Evolutionary conservation across 2,329 filamentous ascomycete species (phyloP).

Genomic region (Gremmenia infestans): DNA sequence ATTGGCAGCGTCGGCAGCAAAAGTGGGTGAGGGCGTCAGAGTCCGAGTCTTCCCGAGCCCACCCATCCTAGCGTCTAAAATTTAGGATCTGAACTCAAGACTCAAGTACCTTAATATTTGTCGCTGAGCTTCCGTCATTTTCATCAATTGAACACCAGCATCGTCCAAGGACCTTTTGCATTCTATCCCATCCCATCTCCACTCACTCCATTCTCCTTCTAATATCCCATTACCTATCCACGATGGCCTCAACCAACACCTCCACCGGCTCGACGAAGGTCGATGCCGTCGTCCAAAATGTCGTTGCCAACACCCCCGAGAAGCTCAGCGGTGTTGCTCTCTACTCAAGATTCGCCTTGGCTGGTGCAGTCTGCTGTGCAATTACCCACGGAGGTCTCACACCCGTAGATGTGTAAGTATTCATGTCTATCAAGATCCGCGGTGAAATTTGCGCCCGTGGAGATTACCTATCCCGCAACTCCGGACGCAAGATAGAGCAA

Average conservation of each 20-base stretch:
- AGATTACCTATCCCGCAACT: neutral
- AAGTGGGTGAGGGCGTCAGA: neutral
- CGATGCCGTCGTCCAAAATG: conserved; percentile 29
- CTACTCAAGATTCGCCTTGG: conserved; percentile 95
- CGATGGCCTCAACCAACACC: conserved; percentile 23
- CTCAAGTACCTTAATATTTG: neutral
- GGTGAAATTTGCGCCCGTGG: neutral
- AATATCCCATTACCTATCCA: conserved; percentile 9
- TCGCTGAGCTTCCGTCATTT: neutral
- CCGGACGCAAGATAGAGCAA: conserved; percentile 13
- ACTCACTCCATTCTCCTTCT: conserved; percentile 6
- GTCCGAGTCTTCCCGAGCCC: conserved; percentile 2
- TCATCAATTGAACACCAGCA: conserved; percentile 6
- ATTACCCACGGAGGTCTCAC: conserved; percentile 96
- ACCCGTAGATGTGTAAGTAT: conserved; percentile 97
- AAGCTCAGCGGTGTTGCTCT: conserved; percentile 63
- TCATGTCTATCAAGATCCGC: neutral
- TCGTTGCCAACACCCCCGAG: conserved; percentile 30
- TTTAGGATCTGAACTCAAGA: neutral
- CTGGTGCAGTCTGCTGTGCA: conserved; percentile 96
- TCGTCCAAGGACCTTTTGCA: conserved; percentile 6
- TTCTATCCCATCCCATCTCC: conserved; percentile 18
- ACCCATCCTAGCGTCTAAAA: neutral
- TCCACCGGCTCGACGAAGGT: conserved; percentile 30
- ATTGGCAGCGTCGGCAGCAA: neutral